Evolutionary conservation across 1,284 basidiomycete species (phyloP).

Genomic region (Heterobasidion parviporum): DNA sequence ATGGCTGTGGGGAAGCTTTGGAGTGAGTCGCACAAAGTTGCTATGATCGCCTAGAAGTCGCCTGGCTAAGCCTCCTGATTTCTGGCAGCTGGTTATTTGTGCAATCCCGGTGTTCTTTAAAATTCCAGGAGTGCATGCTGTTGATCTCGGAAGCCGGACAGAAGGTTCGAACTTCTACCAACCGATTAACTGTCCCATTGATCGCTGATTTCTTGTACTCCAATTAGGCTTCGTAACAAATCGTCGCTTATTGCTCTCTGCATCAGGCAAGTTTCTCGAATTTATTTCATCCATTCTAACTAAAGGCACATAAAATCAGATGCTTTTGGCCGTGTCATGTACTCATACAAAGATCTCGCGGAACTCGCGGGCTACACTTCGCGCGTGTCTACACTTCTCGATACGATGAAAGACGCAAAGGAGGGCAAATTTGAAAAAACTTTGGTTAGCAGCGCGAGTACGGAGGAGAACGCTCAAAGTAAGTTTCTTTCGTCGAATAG

Average conservation of each 20-base stretch:
- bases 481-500: slow-evolving; percentile 20
- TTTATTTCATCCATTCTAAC: not conserved
- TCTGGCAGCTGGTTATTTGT: slow-evolving; percentile 71
- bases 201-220: too few relatives aligned
- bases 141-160: slow-evolving; percentile 78
- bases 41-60: not conserved
- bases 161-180: slow-evolving; percentile 54
- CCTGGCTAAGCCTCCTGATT: not conserved
- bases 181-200: not conserved
- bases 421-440: slow-evolving; percentile 86
- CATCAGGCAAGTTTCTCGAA: slow-evolving; percentile 41
- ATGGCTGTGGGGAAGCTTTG: slow-evolving; percentile 96
- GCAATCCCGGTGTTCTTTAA: slow-evolving; percentile 93
- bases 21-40: slow-evolving; percentile 38
- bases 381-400: slow-evolving; percentile 82
- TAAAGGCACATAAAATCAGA: slow-evolving; percentile 30
- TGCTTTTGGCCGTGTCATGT: slow-evolving; percentile 83
- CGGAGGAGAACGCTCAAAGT: slow-evolving; percentile 79
- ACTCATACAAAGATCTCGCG: slow-evolving; percentile 93
- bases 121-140: slow-evolving; percentile 60
- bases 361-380: slow-evolving; percentile 96
- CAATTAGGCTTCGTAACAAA: slow-evolving; percentile 85
- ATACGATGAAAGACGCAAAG: slow-evolving; percentile 87
- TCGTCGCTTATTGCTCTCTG: slow-evolving; percentile 80
- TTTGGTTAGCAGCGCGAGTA: slow-evolving; percentile 67